A percentile compares a stretch with the other conserved stretches of the same genome.
These are phyloP conservation scores for Durotheca rogersii DNA, from an alignment of 495 filamentous ascomycete genomes.

Conservation along the genomic window DNA sequence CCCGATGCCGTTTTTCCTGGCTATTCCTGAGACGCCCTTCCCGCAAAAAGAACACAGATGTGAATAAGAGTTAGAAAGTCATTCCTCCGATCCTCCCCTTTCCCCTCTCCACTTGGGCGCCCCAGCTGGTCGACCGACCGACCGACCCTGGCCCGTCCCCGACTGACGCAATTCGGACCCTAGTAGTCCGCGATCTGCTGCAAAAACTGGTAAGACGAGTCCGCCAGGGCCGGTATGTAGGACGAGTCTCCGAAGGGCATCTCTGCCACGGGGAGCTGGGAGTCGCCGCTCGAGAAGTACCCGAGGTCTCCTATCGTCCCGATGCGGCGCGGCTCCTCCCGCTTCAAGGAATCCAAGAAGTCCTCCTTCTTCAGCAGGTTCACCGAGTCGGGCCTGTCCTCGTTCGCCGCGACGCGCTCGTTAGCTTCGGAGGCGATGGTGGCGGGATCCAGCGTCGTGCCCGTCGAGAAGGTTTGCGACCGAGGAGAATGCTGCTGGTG, in stretches of 20 bases:
- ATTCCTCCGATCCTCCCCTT: neutral
- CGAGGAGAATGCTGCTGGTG: constrained; percentile 9
- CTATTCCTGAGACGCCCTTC: neutral
- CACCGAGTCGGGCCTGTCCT: constrained; percentile 10
- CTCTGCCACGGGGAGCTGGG: constrained; percentile 20
- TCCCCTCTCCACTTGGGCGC: no score
- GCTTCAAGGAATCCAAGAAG: constrained; percentile 33
- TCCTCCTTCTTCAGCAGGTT: constrained; percentile 37
- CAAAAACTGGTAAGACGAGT: constrained; percentile 18
- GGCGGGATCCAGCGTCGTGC: constrained; percentile 17
- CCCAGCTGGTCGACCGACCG: no score
- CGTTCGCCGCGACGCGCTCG: constrained; percentile 4
- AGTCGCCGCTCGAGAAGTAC: constrained; percentile 43
- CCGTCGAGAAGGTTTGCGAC: constrained; percentile 11
- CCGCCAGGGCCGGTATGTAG: constrained; percentile 17
- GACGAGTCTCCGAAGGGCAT: constrained; percentile 29
- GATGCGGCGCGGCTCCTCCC: constrained; percentile 37
- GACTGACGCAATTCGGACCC: neutral
- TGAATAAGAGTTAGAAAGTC: neutral
- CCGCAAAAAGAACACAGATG: neutral
- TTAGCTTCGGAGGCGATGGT: constrained; percentile 21
- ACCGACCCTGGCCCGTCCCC: neutral
- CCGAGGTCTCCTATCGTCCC: constrained; percentile 41
- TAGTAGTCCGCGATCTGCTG: constrained; percentile 12
- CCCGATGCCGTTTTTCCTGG: constrained; percentile 6